These are phyloP conservation scores for Kodamaea ohmeri DNA, from an alignment of 1,139 yeast species.

Conservation along the genomic window DNA sequence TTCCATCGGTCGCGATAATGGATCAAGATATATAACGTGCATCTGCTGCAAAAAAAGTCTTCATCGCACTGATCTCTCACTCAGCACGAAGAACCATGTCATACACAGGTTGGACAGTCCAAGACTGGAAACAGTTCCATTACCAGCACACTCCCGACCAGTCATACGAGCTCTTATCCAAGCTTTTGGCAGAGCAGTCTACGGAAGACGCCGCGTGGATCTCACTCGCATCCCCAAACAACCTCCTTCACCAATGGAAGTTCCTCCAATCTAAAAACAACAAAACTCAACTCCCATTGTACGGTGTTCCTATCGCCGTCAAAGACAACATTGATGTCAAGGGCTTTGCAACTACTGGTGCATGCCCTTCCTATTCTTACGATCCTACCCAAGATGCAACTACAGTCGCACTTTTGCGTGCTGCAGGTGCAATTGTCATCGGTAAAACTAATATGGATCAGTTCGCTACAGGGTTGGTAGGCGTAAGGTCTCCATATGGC, in stretches of 20 bases:
- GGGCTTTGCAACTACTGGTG: slow-evolving; percentile 86
- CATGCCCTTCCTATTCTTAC: slow-evolving; percentile 82
- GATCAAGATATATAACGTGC: slow-evolving; percentile 2
- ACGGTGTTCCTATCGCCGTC: slow-evolving; percentile 92
- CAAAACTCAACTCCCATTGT: slow-evolving; percentile 55
- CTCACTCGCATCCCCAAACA: slow-evolving; percentile 60
- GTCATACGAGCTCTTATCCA: slow-evolving; percentile 50
- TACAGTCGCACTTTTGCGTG: slow-evolving; percentile 64
- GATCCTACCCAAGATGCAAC: slow-evolving; percentile 69
- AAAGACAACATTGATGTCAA: slow-evolving; percentile 92
- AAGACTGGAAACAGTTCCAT: slow-evolving; percentile 72
- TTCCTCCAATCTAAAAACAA: slow-evolving; percentile 61
- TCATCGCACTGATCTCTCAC: slow-evolving; percentile 6
- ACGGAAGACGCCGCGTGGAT: slow-evolving; percentile 85
- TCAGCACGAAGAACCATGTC: slow-evolving; percentile 15
- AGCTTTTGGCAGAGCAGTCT: slow-evolving; percentile 48
- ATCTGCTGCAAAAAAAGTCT: not conserved
- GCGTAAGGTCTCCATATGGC: slow-evolving; percentile 93
- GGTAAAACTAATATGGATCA: slow-evolving; percentile 96
- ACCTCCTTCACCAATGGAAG: slow-evolving; percentile 73
- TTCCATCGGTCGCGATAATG: slow-evolving; percentile 3
- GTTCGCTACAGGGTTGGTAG: slow-evolving; percentile 95
- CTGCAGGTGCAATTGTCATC: slow-evolving; percentile 83
- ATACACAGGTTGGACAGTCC: slow-evolving; percentile 40
- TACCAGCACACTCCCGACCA: slow-evolving; percentile 57